phyloP scores from a whole-genome alignment of 176 grass and related monocot genomes.

The Aegilops longissima region DNA sequence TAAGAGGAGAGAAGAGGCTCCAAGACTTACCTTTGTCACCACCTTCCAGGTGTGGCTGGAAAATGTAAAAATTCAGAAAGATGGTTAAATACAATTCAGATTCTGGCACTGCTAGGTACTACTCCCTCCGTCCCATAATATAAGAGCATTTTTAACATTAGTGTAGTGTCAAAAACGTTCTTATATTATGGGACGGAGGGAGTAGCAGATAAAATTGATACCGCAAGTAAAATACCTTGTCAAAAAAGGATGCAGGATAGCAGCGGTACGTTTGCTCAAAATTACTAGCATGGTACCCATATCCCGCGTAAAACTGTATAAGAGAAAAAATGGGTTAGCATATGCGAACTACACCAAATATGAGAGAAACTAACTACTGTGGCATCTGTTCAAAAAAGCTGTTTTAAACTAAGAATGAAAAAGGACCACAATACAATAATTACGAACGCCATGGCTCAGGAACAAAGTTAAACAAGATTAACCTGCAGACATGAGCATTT shows the following conservation, averaged over 20 bases:
- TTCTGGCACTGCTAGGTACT: conserved; percentile 1
- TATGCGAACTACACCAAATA: not conserved
- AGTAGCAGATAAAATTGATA: conserved; percentile 13
- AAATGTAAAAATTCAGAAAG: conserved; percentile 26
- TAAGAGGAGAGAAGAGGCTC: not conserved
- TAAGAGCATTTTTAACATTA: too few species aligned
- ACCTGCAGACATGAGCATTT: not conserved
- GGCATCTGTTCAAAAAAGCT: not conserved
- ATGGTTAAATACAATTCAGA: conserved; percentile 29
- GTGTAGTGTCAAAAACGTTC: too few species aligned
- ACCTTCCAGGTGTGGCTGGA: conserved; percentile 79
- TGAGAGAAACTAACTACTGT: not conserved
- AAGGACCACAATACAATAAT: not conserved
- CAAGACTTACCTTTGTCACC: conserved; percentile 70
- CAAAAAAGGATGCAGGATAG: conserved; percentile 84
- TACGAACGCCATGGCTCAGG: not conserved
- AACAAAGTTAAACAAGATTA: not conserved
- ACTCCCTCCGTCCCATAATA: too few species aligned
- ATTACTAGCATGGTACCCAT: conserved; percentile 51
- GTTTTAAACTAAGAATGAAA: not conserved
- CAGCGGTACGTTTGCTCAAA: conserved; percentile 79
- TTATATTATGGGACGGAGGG: too few species aligned
- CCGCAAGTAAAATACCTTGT: conserved; percentile 56
- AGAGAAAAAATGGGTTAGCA: not conserved
- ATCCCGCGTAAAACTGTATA: conserved; percentile 59